Percentiles rank a stretch among this genome's conserved stretches.
These are phyloP conservation scores for Apiotrichum laibachii DNA, from an alignment of 1,284 basidiomycete genomes.

Conservation along the genomic window DNA sequence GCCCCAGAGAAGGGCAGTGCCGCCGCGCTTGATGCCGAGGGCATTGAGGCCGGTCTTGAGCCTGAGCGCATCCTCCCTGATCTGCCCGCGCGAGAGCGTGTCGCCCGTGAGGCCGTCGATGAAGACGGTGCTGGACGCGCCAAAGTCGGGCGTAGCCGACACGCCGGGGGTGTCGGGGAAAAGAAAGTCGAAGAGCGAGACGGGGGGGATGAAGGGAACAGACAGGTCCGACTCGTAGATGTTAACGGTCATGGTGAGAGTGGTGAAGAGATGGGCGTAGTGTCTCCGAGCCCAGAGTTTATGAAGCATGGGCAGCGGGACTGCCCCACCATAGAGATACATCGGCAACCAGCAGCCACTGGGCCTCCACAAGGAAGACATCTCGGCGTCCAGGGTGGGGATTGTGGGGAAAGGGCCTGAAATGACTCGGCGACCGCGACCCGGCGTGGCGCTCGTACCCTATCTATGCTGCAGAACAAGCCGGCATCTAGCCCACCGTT, in stretches of 20 bases:
- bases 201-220: constrained; percentile 8
- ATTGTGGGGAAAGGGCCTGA: too few relatives aligned
- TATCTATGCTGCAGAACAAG: too few relatives aligned
- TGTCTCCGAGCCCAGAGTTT: too few relatives aligned
- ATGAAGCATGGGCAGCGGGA: too few relatives aligned
- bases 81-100: constrained; percentile 59
- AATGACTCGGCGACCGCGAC: too few relatives aligned
- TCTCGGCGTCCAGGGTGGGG: too few relatives aligned
- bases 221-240: constrained; percentile 13
- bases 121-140: neutral
- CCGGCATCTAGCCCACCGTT: too few relatives aligned
- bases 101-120: constrained; percentile 59
- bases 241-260: neutral
- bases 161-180: constrained; percentile 6
- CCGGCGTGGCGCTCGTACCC: too few relatives aligned
- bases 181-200: constrained; percentile 12
- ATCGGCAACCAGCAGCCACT: too few relatives aligned
- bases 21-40: constrained; percentile 34
- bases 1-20: constrained; percentile 43
- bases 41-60: constrained; percentile 59
- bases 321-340: too few relatives aligned
- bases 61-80: constrained; percentile 59
- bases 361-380: too few relatives aligned
- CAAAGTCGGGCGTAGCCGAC: constrained; percentile 1
- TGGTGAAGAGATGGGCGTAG: too few relatives aligned